phyloP scores from a whole-genome alignment of 805 yeast genomes.

The Kazachstania psychrophila region DNA sequence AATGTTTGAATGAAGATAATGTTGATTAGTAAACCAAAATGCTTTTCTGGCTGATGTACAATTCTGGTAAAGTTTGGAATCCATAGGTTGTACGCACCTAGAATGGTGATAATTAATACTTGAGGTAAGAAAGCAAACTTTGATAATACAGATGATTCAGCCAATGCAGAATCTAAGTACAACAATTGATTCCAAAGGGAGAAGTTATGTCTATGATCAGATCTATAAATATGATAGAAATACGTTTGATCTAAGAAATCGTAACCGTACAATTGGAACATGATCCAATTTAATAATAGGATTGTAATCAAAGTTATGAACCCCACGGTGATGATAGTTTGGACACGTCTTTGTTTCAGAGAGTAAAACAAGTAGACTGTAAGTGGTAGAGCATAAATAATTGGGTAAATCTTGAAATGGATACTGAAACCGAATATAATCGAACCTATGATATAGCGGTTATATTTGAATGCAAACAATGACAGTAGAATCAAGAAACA shows the following conservation, averaged over 20 bases:
- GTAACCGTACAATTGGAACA: slow-evolving; percentile 64
- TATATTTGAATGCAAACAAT: slow-evolving; percentile 37
- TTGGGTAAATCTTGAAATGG: slow-evolving; percentile 87
- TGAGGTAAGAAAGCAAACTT: slow-evolving; percentile 81
- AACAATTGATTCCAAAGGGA: slow-evolving; percentile 74
- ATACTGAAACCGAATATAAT: slow-evolving; percentile 64
- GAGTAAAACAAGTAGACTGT: slow-evolving; percentile 31
- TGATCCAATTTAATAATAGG: slow-evolving; percentile 38
- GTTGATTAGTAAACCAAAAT: slow-evolving; percentile 29
- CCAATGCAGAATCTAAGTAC: slow-evolving; percentile 45
- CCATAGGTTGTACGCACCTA: slow-evolving; percentile 3
- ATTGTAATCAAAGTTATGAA: slow-evolving; percentile 38
- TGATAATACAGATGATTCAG: slow-evolving; percentile 7
- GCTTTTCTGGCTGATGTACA: not conserved
- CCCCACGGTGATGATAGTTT: slow-evolving; percentile 34
- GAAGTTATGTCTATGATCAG: slow-evolving; percentile 94
- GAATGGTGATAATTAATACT: slow-evolving; percentile 33
- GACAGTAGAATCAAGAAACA: slow-evolving; percentile 65
- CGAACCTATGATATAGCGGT: slow-evolving; percentile 32
- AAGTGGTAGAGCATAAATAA: slow-evolving; percentile 70
- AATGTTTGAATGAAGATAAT: slow-evolving; percentile 69
- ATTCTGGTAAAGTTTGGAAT: slow-evolving; percentile 9
- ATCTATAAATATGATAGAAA: slow-evolving; percentile 68
- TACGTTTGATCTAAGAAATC: slow-evolving; percentile 74
- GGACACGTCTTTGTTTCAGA: not conserved